Evolutionary conservation across 441 rosid genomes (phyloP).

Genomic region (Omphalea diandra): DNA sequence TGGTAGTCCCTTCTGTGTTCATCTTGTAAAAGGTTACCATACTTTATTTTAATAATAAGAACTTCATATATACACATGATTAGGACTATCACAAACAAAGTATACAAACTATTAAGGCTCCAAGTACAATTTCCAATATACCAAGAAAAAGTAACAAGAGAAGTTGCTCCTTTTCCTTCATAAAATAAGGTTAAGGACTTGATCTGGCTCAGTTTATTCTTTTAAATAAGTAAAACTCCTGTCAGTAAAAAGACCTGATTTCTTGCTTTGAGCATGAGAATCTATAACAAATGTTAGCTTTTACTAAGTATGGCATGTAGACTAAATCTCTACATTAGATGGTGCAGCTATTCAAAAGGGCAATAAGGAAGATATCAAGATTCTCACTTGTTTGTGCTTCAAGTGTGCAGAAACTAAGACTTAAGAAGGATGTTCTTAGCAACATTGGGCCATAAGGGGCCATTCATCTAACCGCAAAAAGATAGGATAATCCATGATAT

Average conservation of each 20-base stretch:
- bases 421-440: neutral
- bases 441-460: neutral
- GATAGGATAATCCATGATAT: too few relatives aligned
- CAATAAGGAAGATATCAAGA: neutral
- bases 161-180: neutral
- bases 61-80: neutral
- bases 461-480: neutral
- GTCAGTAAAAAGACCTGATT: neutral
- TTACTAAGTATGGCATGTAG: neutral
- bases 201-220: neutral
- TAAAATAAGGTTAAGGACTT: neutral
- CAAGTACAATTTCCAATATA: neutral
- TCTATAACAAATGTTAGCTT: neutral
- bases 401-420: neutral
- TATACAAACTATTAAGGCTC: neutral
- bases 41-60: neutral
- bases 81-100: neutral
- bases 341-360: neutral
- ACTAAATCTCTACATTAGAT: neutral
- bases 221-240: neutral
- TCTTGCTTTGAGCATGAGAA: neutral
- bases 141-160: neutral
- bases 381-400: constrained; percentile 1
- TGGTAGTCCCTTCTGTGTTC: neutral
- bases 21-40: neutral